These are phyloP conservation scores for Tagetes patula DNA, from an alignment of 129 eudicot species.

Conservation along the genomic window DNA sequence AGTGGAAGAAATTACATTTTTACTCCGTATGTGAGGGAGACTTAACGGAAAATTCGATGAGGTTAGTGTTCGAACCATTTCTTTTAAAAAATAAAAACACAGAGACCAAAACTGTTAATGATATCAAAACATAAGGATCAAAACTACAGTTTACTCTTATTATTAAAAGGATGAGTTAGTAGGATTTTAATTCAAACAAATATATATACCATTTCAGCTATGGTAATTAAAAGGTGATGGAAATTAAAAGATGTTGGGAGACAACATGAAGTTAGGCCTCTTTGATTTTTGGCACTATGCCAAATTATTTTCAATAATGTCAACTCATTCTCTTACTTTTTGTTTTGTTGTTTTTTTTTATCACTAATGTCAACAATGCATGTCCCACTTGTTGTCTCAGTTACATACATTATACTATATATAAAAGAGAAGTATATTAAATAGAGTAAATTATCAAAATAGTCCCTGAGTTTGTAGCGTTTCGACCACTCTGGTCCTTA, in stretches of 20 bases:
- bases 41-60: no score
- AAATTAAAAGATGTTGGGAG: conserved; percentile 37
- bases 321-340: conserved; percentile 17
- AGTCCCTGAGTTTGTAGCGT: no score
- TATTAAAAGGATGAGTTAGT: background rate
- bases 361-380: conserved; percentile 29
- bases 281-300: conserved; percentile 21
- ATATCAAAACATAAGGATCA: no score
- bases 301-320: conserved; percentile 25
- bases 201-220: conserved; percentile 1
- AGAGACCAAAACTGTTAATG: no score
- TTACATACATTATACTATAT: conserved; percentile 4
- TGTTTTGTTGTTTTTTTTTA: conserved; percentile 23
- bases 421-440: no score
- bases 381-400: conserved; percentile 28
- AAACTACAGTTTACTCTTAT: no score
- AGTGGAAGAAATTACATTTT: no score
- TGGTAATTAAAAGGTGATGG: conserved; percentile 28
- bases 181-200: background rate
- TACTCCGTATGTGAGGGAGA: no score
- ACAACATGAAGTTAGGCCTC: conserved; percentile 48
- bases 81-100: no score
- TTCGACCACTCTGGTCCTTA: no score
- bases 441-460: no score
- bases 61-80: no score